These are phyloP conservation scores for Globisporangium okanoganense DNA, from an alignment of 352 stramenopile species.

Conservation along the genomic window DNA sequence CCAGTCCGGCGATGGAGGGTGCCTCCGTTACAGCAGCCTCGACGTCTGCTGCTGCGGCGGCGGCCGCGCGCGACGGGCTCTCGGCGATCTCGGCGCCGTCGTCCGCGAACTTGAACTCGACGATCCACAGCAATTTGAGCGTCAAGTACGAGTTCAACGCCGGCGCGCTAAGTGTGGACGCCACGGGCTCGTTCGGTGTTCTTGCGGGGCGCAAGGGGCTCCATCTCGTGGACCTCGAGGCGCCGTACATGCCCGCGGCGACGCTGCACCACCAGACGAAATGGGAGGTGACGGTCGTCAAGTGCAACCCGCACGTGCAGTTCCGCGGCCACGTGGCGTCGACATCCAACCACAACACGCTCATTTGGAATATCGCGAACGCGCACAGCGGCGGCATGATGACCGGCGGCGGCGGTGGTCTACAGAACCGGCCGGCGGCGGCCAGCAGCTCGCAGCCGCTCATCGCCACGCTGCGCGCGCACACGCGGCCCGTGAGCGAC, in stretches of 20 bases:
- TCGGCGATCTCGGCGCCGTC: background rate
- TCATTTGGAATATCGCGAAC: constrained; percentile 71
- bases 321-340: constrained; percentile 68
- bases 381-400: constrained; percentile 18
- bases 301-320: constrained; percentile 71
- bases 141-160: constrained; percentile 66
- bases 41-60: no score
- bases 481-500: constrained; percentile 74
- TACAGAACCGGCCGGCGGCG: constrained; percentile 12
- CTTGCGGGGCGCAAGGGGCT: constrained; percentile 66
- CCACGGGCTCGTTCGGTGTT: constrained; percentile 58
- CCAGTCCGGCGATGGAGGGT: background rate
- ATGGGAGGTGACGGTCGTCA: constrained; percentile 73
- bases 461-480: constrained; percentile 65
- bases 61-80: background rate
- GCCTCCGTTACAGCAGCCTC: background rate
- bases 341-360: constrained; percentile 76
- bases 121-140: constrained; percentile 50
- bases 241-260: constrained; percentile 45
- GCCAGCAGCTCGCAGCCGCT: constrained; percentile 35
- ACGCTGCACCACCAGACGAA: constrained; percentile 81
- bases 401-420: constrained; percentile 3
- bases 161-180: constrained; percentile 67
- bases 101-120: constrained; percentile 17
- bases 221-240: constrained; percentile 69